These are phyloP conservation scores for Whalleya microplaca DNA, from an alignment of 2,329 filamentous ascomycete species.

Conservation along the genomic window DNA sequence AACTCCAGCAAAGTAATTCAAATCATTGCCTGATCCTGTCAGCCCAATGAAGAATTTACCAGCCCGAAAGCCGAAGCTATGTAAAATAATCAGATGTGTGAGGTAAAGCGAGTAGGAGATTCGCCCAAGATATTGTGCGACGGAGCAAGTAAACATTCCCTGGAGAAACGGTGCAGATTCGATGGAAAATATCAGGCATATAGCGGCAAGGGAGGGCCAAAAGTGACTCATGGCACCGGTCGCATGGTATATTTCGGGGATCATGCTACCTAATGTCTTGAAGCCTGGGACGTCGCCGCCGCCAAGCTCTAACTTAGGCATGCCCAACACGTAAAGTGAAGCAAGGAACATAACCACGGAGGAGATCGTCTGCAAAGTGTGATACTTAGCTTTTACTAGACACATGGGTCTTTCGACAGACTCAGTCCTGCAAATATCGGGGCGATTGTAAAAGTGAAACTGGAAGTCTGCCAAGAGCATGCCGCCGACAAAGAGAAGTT, in stretches of 20 bases:
- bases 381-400: conserved; percentile 6
- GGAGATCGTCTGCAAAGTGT: neutral
- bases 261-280: conserved; percentile 18
- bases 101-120: conserved; percentile 36
- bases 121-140: conserved; percentile 35
- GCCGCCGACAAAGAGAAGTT: conserved; percentile 37
- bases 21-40: conserved; percentile 16
- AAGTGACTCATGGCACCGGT: conserved; percentile 26
- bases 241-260: conserved; percentile 23
- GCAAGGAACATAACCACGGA: conserved; percentile 14
- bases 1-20: conserved; percentile 19
- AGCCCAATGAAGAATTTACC: conserved; percentile 14
- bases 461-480: conserved; percentile 39
- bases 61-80: conserved; percentile 27
- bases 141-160: conserved; percentile 31
- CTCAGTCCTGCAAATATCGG: neutral
- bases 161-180: conserved; percentile 30
- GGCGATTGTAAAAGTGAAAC: conserved; percentile 25
- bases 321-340: conserved; percentile 25
- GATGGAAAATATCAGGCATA: conserved; percentile 31
- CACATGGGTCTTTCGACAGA: conserved; percentile 11
- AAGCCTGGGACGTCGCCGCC: conserved; percentile 29
- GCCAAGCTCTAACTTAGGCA: conserved; percentile 28
- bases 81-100: conserved; percentile 32
- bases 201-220: conserved; percentile 34